Evolutionary conservation across 768 basidiomycete genomes (phyloP), one percentile per base, ranked within the genome.

Genomic region (Agaricus subrufescens): DNA sequence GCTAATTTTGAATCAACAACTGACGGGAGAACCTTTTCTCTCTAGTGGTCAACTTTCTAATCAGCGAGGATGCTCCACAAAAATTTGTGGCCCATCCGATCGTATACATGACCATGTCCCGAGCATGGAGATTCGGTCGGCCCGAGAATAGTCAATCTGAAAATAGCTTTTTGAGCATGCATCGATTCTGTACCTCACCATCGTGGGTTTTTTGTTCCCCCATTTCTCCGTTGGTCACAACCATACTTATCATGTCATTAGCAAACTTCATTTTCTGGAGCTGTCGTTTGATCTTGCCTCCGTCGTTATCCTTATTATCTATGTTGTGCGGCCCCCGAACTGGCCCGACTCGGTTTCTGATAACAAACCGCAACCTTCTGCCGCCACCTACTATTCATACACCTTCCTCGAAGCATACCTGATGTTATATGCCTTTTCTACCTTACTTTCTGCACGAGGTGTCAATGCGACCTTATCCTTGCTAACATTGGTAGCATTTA

Each of bases 191-290:
- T 14, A 50, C 58, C 26, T 58, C 61, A 23, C 61, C 61, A 6
- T 42, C 48, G 61, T 62, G 30, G 38, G 61, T 56, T 7, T 29
- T 15, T 27, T 27, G 3, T 2, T 10, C 1, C 19, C 19, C 19
- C 12, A 9, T 4, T 23, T 39, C 1, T 8, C 14, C 27, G 27
- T 25, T 19, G 19, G 19, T 11, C 19, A 25, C 29, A 26, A n/a
- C 26, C 25, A 56, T 10, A 34, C 48, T 46, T 8, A 56, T 29
- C 9, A 49, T 45, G 42, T 45, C 55, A 49, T 45, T 25, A 84
- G 81, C 10, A 71, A 75, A 25, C 48, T 75, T 25, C 80, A 83
- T 67, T 59, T 71, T 34, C 54, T 80, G 11, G 79, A 82, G 25
- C 61, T 78, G 27, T 38, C 70, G 9, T 61, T 72, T 23, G 58